Percentiles rank a stretch among this genome's conserved stretches.
These are phyloP conservation scores for Gynandropsis gynandra DNA, from an alignment of 345 rosid genomes.

Conservation along the genomic window DNA sequence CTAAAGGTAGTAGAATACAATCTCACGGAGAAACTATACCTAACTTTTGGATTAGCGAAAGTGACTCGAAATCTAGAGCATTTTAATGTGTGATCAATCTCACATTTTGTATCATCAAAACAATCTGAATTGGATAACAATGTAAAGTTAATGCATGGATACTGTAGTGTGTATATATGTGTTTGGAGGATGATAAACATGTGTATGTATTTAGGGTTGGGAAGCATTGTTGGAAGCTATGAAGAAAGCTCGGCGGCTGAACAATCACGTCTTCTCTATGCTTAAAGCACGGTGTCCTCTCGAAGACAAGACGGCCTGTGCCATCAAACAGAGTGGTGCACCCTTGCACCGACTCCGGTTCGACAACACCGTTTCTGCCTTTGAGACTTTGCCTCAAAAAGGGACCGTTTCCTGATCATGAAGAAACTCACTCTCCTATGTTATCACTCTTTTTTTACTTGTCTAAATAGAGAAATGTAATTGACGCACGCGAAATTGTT, in stretches of 20 bases:
- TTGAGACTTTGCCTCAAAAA: slow-evolving; percentile 90
- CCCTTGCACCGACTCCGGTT: slow-evolving; percentile 84
- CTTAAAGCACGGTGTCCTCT: slow-evolving; percentile 96
- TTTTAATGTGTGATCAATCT: too few species aligned
- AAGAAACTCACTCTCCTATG: background rate
- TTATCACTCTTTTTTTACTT: too few species aligned
- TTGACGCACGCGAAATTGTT: too few species aligned
- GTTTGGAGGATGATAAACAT: background rate
- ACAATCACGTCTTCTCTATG: slow-evolving; percentile 97
- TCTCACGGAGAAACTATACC: too few species aligned
- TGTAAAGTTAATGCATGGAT: background rate
- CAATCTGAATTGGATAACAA: too few species aligned
- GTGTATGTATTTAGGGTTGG: slow-evolving; percentile 60
- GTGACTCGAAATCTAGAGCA: too few species aligned
- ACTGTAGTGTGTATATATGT: background rate
- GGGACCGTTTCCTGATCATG: slow-evolving; percentile 36
- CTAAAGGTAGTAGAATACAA: background rate
- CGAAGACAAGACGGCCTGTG: slow-evolving; percentile 92
- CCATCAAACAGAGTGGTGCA: slow-evolving; percentile 94
- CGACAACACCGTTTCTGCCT: slow-evolving; percentile 95
- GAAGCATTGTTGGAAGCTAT: slow-evolving; percentile 81
- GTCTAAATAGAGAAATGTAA: too few species aligned
- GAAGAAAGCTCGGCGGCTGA: slow-evolving; percentile 94
- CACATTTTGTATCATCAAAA: too few species aligned
- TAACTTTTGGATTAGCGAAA: too few species aligned